Base-by-base conservation (phyloP, 139 green algal genomes). In the Chlamydomonas applanata region DNA sequence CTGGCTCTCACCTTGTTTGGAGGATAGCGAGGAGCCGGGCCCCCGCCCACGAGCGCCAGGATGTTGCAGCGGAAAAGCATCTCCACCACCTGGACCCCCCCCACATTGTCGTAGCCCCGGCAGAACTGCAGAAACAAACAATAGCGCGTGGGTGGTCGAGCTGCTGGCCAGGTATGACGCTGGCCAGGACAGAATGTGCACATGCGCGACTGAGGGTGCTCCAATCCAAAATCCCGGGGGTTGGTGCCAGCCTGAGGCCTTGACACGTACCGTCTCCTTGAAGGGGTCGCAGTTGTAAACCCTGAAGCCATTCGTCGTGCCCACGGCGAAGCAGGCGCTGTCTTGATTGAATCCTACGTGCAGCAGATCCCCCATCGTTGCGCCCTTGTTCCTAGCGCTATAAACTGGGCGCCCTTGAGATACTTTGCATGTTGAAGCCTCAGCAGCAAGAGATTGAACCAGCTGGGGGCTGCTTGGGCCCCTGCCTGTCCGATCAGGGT, bases 1-100 rank as follows among this genome's bases (percentile, higher is more conserved):
- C 32, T 46, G 29, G 33, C 4, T 4, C 73, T 22, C 40, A 90
- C 91, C 87, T 97, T 97, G 72, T 87, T 97, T 2, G 92, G 88
- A 0, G 92, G 88, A 63, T 91, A 98, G 33, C 85, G 85, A 7
- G 96, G 93, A 4, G 73, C 77, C 0, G 82, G 30, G 0, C 96
- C 96, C 20, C 94, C 94, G 0, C 96, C 96, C 3, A 99, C 95
- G 24, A 99, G 76, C 0, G 94, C 95, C 11, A 99, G 64, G 34
- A 99, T 95, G 81, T 98, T 98, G 84, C 90, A 97, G 16, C 93
- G 82, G 63, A 98, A 99, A 1, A 99, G 82, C 94, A 99, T 98
- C 69, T 98, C 92, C 5, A 97, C 92, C 4, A 93, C 81, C 0
- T 81, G 91, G 36, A 98, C 91, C 20, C 91, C 93, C 1, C 83